A percentile compares a stretch with the other conserved stretches of the same genome.
Evolutionary conservation across 805 yeast genomes (phyloP).

Genomic region (Yarrowia sp.): DNA sequence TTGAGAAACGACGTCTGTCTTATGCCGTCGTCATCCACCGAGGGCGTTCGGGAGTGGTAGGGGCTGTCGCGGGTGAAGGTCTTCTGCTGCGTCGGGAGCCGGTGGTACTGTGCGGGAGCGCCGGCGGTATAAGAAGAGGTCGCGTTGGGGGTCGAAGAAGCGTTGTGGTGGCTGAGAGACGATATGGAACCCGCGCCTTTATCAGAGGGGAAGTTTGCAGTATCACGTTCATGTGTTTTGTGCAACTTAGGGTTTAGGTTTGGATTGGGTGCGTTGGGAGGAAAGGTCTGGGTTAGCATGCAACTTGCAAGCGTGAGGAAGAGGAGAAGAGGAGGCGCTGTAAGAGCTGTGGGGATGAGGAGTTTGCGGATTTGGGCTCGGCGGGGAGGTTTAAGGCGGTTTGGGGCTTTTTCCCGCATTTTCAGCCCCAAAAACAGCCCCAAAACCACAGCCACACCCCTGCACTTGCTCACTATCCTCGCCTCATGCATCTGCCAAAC

Average conservation of each 20-base stretch:
- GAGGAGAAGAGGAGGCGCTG: neutral
- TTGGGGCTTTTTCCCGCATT: no score
- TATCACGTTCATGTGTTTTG: constrained; percentile 27
- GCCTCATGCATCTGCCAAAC: neutral
- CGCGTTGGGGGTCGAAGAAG: constrained; percentile 1
- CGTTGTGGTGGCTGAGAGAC: neutral
- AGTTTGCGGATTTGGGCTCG: no score
- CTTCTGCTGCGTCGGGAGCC: neutral
- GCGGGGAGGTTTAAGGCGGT: no score
- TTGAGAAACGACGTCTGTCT: constrained; percentile 19
- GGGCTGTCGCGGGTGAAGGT: constrained; percentile 19
- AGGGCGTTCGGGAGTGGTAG: constrained; percentile 18
- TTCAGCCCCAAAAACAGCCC: no score
- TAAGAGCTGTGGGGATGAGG: neutral
- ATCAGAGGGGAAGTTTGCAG: constrained; percentile 23
- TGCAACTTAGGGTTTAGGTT: constrained; percentile 22
- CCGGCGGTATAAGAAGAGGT: neutral
- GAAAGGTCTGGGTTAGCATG: constrained; percentile 25
- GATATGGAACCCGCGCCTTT: constrained; percentile 13
- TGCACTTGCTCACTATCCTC: neutral
- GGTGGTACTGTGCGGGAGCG: constrained; percentile 5
- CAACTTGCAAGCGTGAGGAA: neutral
- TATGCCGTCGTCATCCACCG: constrained; percentile 18
- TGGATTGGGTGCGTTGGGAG: constrained; percentile 26
- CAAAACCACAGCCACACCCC: neutral